Base-by-base conservation (phyloP, 31 red algal genomes). In the Asparagopsis taxiformis region DNA sequence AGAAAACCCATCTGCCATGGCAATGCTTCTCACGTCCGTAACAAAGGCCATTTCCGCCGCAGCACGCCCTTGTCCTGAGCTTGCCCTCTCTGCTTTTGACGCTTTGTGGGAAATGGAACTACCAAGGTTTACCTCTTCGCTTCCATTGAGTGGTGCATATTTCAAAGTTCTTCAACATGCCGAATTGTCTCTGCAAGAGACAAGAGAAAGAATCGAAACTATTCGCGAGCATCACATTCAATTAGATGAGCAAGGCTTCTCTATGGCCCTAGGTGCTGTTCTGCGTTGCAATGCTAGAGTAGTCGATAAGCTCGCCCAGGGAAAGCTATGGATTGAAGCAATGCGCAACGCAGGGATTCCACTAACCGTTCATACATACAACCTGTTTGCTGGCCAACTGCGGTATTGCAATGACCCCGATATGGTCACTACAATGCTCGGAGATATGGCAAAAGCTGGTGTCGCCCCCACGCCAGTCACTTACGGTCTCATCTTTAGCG, bases 261-360 rank as follows among this genome's bases (percentile, higher is more conserved):
- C 82, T 6, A 75, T 86, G 60, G 82, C 70, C 22, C 82, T 86
- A 25, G 71, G 82, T 19, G 82, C 82, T 32, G 68, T 86, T 69
- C 55, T 86, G 30, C 60, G 71, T n/a, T 86, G 70, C 30, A 51
- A 68, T 31, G 82, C 37, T 25, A 62, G 62, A 3, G 34, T 76
- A 21, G 46, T 59, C 16, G 70, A 76, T 16, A 75, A 70, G 48
- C 62, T 75, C 19, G 70, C 61, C 22, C 61, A 48, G 1, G 82
- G 70, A 69, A 67, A 61, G 15, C 70, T 35, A 0, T 86, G 82
- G 82, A 55, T 75, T 28, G 50, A 70, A 48, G 28, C 48, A 7
- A 86, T 86, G 82, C 57, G 82, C n/a, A 68, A 62, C 44, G 82
- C 82, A 30, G 70, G 82, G 24, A 76, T 86, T 60, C 70, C 82